Evolutionary conservation across 1,284 basidiomycete genomes (phyloP), one percentile per base, ranked within the genome.

Genomic region (Malassezia pachydermatis): DNA sequence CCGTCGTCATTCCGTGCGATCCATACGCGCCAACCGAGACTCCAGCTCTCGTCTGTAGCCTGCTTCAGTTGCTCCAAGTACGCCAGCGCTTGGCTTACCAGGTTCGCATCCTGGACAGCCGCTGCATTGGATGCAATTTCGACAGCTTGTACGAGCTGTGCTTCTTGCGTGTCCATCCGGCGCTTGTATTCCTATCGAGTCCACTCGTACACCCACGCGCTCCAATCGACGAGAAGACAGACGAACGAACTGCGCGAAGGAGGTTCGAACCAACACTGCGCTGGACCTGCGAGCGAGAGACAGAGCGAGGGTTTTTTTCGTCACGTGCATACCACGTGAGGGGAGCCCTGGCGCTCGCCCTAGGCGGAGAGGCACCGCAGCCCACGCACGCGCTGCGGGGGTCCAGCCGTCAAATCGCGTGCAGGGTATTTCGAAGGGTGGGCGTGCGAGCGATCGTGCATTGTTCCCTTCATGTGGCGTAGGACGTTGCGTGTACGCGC

Each of bases 21-120:
- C 59, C 62, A 70, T 17, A 68, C 62, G 22, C 49, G 51, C 69
- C 69, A 71, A 17, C 65, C 67, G 29, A 63, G 56, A 63, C 79
- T 77, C 88, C 88, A 92, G 24, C 83, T 83, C 58, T 81, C 79
- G 49, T 74, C 73, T 3, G 82, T 77, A 72, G 33, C 28, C 32
- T 46, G 44, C 30, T 52, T 52, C 16, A 52, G 43, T 36, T 47
- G 44, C 34, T 52, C 50, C 20, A 52, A 28, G 41, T 32, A 52
- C 19, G 32, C 44, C 4, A 52, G 45, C 19, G 50, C 50, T 32
- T 52, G 50, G 9, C 39, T 17, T 3, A 47, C 44, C 19, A 52
- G 44, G 22, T 20, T 24, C 19, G 44, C 25, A 17, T 52, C 50
- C 24, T 36, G 16, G 16, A 43, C 33, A 3, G 44, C 25, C 10